Percentiles rank a stretch among this genome's conserved stretches.
phyloP scores from a whole-genome alignment of 176 grass and related monocot species.

The Zoysia pacifica region DNA sequence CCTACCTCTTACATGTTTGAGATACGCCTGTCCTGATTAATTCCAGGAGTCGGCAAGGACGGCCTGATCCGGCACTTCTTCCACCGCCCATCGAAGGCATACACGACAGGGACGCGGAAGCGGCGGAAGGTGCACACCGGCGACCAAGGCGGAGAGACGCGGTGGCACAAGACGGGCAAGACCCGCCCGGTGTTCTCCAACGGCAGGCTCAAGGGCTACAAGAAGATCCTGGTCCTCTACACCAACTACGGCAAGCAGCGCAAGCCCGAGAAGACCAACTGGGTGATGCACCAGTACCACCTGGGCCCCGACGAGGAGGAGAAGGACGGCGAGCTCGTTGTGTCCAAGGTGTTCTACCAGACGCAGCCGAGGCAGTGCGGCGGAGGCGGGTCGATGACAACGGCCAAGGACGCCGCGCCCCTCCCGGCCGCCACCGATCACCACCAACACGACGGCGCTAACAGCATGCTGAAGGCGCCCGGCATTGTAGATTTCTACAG shows the following conservation, averaged over 20 bases:
- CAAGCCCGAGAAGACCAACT: constrained; percentile 98
- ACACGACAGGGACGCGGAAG: constrained; percentile 92
- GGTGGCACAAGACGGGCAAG: constrained; percentile 99
- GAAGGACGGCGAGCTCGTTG: constrained; percentile 97
- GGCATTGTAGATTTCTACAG: constrained; percentile 72
- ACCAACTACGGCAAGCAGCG: constrained; percentile 99
- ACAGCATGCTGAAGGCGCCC: constrained; percentile 62
- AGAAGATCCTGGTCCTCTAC: constrained; percentile 99
- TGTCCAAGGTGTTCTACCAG: constrained; percentile 98
- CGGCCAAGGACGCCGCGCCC: constrained; percentile 30
- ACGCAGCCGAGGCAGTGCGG: constrained; percentile 95
- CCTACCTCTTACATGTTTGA: neutral
- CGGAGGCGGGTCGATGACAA: neutral
- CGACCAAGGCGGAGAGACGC: constrained; percentile 84
- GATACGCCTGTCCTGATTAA: neutral
- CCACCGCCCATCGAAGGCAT: constrained; percentile 95
- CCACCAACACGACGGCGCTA: constrained; percentile 36
- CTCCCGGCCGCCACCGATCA: constrained; percentile 17
- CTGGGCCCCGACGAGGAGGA: constrained; percentile 94
- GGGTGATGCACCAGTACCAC: constrained; percentile 99
- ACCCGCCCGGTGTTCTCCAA: constrained; percentile 71
- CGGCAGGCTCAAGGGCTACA: constrained; percentile 75
- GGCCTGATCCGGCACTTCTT: constrained; percentile 97
- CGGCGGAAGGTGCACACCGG: constrained; percentile 94
- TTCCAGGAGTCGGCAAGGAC: constrained; percentile 80